Evolutionary conservation across 257 asterid genomes (phyloP).

Genomic region (Solanum bulbocastanum): DNA sequence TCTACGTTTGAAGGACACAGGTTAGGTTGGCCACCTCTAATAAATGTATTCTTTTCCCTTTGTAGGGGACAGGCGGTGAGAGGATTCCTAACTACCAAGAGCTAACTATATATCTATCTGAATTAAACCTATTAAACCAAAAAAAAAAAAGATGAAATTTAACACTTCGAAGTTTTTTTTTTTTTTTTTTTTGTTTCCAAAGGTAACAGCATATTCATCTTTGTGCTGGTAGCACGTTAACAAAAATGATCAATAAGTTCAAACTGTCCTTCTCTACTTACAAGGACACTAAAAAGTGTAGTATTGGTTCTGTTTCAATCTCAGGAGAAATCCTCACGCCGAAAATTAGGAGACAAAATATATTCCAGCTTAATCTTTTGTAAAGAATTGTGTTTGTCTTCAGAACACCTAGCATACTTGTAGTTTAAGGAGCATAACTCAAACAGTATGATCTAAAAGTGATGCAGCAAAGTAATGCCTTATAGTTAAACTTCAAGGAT

Average conservation of each 20-base stretch:
- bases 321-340: not conserved
- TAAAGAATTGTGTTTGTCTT: not conserved
- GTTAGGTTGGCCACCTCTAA: constrained; percentile 36
- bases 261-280: not conserved
- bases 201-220: not conserved
- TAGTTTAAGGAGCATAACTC: not conserved
- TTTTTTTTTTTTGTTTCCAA: not conserved
- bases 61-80: not conserved
- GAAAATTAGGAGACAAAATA: not conserved
- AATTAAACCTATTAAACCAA: not conserved
- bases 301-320: not conserved
- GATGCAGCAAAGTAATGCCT: not conserved
- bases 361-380: not conserved
- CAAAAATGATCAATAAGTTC: not conserved
- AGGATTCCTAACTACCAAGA: not conserved
- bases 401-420: not conserved
- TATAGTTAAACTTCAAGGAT: not conserved
- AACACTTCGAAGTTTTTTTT: not conserved
- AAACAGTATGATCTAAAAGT: not conserved
- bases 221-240: not conserved
- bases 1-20: constrained; percentile 88
- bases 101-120: not conserved
- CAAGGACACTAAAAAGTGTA: not conserved
- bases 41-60: not conserved
- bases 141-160: not conserved